phyloP scores from a whole-genome alignment of 441 rosid species.

The Viola pubescens region DNA sequence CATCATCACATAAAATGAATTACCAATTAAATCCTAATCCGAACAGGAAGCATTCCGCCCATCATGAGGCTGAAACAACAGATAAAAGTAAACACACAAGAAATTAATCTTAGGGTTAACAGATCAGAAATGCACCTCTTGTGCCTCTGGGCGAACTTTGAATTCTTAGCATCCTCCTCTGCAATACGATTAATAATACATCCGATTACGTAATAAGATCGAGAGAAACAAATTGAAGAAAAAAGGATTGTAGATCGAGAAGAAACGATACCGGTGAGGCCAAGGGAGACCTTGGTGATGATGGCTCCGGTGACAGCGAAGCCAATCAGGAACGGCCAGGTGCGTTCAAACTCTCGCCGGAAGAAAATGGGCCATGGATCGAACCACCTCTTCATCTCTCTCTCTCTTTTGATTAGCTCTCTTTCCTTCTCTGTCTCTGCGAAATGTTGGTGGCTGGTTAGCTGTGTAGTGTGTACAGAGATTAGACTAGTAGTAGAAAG shows the following conservation, averaged over 20 bases:
- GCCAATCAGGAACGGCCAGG: conserved; percentile 87
- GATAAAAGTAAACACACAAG: background rate
- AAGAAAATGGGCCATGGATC: conserved; percentile 98
- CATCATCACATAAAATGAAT: too few species aligned
- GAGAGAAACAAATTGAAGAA: background rate
- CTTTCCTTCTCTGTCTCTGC: too few species aligned
- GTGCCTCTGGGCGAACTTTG: conserved; percentile 70
- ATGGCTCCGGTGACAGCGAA: conserved; percentile 70
- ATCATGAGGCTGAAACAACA: background rate
- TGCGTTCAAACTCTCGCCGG: conserved; percentile 75
- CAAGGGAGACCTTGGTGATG: conserved; percentile 65
- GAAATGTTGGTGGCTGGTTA: too few species aligned
- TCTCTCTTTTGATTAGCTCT: conserved; percentile 3
- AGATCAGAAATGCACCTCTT: conserved; percentile 30
- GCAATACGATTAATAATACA: conserved; percentile 7
- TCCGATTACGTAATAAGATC: background rate
- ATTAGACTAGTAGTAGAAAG: too few species aligned
- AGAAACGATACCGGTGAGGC: conserved; percentile 52
- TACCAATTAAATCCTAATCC: too few species aligned
- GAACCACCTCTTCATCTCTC: conserved; percentile 43
- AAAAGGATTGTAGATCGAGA: background rate
- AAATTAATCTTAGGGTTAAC: background rate
- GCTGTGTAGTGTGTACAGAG: too few species aligned
- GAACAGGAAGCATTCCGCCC: too few species aligned
- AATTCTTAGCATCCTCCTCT: conserved; percentile 90